Percentiles rank a stretch among this genome's conserved stretches.
Conservation (phyloP, 768 basidiomycete genomes). For the Rhizopogon rudus region DNA sequence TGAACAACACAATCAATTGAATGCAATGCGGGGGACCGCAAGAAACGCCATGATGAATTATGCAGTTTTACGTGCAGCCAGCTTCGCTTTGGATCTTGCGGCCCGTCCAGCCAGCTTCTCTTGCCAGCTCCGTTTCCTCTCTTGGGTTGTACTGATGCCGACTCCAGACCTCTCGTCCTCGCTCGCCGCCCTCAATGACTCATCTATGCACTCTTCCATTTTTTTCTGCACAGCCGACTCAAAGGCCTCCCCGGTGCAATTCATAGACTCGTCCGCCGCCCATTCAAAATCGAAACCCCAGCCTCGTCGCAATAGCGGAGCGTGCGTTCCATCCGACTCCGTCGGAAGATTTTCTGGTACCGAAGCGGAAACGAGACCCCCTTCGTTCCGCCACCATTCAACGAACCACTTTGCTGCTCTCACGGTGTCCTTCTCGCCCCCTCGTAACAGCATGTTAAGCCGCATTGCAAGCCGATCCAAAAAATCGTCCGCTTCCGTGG, state of each 20-base stretch:
- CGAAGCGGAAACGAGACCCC: slow-evolving; percentile 50
- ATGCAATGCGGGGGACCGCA: neutral
- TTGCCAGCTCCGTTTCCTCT: slow-evolving; percentile 51
- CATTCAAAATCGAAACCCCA: slow-evolving; percentile 90
- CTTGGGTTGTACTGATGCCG: slow-evolving; percentile 65
- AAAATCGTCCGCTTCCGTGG: slow-evolving; percentile 58
- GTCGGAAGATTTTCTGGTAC: slow-evolving; percentile 24
- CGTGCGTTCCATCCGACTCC: neutral
- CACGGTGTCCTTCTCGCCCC: slow-evolving; percentile 63
- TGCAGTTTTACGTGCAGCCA: slow-evolving; percentile 19
- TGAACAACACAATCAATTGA: neutral
- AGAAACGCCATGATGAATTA: neutral
- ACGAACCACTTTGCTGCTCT: slow-evolving; percentile 82
- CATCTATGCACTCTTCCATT: slow-evolving; percentile 70
- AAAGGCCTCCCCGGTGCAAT: slow-evolving; percentile 16
- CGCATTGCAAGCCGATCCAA: slow-evolving; percentile 64
- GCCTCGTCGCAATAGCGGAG: slow-evolving; percentile 38
- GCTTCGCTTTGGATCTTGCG: slow-evolving; percentile 26
- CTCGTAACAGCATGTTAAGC: slow-evolving; percentile 78
- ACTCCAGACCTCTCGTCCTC: slow-evolving; percentile 51
- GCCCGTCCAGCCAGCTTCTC: slow-evolving; percentile 35
- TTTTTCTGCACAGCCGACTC: slow-evolving; percentile 44
- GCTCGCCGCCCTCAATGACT: slow-evolving; percentile 36
- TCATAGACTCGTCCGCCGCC: slow-evolving; percentile 26
- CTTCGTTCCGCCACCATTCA: slow-evolving; percentile 82